These are phyloP conservation scores for Linnemannia elongata DNA, from an alignment of 192 early-diverging fungal genomes.

Conservation along the genomic window DNA sequence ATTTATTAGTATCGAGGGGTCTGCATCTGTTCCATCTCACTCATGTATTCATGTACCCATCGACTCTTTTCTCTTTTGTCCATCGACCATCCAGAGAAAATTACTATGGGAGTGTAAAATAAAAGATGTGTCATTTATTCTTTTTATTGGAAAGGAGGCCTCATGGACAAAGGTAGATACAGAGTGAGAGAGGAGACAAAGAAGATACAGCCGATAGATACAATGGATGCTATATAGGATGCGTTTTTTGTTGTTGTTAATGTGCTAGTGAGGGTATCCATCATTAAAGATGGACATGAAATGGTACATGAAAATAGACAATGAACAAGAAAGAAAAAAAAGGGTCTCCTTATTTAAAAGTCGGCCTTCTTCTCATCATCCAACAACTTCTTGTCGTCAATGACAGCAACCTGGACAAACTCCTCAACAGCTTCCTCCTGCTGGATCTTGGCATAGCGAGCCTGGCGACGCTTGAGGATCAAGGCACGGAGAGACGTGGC, in stretches of 20 bases:
- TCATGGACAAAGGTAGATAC: background rate
- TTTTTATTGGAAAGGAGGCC: background rate
- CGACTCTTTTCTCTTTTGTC: too few species aligned
- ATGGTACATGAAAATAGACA: background rate
- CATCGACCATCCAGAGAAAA: too few species aligned
- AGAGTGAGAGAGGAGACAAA: background rate
- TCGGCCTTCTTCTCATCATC: conserved; percentile 48
- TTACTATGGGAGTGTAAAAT: too few species aligned
- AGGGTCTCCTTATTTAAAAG: background rate
- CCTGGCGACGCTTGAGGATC: conserved; percentile 37
- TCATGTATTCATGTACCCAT: too few species aligned
- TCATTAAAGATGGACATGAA: background rate
- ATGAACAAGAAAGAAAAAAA: background rate
- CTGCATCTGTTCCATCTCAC: background rate
- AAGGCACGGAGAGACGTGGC: conserved; percentile 38
- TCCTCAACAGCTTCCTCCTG: conserved; percentile 27
- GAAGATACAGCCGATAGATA: background rate
- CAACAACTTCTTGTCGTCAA: conserved; percentile 36
- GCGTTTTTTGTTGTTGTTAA: background rate
- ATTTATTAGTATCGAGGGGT: background rate
- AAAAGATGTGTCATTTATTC: background rate
- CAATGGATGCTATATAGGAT: background rate
- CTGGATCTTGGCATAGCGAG: conserved; percentile 35
- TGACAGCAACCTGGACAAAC: conserved; percentile 40
- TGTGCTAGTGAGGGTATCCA: background rate